These are phyloP conservation scores for Plasmodium reichenowi DNA, from an alignment of 169 alveolate genomes.

Conservation along the genomic window DNA sequence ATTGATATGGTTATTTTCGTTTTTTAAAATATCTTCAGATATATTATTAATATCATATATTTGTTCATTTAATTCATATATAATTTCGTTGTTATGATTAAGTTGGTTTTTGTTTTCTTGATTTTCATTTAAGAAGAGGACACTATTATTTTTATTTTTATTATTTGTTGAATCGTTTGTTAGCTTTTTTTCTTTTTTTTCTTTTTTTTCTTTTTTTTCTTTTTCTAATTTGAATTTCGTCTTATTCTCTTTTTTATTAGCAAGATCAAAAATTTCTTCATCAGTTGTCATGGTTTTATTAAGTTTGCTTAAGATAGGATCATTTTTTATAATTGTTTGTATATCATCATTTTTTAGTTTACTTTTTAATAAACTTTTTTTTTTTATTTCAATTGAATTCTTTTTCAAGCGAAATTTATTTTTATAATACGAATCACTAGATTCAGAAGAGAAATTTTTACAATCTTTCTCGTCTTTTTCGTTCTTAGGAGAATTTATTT, in stretches of 20 bases:
- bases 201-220: neutral
- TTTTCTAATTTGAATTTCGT: neutral
- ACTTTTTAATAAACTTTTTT: constrained; percentile 27
- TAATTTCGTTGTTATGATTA: no score
- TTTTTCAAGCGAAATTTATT: constrained; percentile 40
- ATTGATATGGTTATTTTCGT: no score
- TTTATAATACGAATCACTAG: constrained; percentile 50
- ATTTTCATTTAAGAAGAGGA: no score
- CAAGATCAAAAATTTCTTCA: constrained; percentile 21
- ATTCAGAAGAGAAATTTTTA: constrained; percentile 17
- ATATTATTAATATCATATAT: no score
- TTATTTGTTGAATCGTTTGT: no score
- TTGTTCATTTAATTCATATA: no score
- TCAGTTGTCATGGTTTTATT: neutral
- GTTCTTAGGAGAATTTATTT: neutral
- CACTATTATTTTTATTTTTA: no score
- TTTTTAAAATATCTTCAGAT: no score
- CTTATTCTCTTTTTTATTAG: neutral
- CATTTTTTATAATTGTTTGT: constrained; percentile 18
- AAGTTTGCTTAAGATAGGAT: neutral
- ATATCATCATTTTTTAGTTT: constrained; percentile 29
- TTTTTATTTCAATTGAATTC: constrained; percentile 47
- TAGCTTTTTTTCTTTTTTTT: neutral
- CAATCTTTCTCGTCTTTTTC: neutral
- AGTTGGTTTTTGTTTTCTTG: no score